These are phyloP conservation scores for Syzygium grande DNA, from an alignment of 345 rosid species.

Conservation along the genomic window DNA sequence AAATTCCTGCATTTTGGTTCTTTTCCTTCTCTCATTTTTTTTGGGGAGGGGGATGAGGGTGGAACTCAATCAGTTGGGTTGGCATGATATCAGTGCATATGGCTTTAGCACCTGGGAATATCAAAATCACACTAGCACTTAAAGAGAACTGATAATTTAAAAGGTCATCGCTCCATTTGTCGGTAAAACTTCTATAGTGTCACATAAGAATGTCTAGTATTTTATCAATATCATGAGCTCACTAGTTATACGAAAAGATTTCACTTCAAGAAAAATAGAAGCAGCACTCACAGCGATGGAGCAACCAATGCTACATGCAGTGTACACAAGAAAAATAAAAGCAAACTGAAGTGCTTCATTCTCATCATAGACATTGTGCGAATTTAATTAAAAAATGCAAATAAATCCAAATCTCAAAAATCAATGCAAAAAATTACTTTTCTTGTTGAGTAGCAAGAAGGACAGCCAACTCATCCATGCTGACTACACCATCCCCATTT, in stretches of 20 bases:
- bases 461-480: constrained; percentile 88
- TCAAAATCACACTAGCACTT: neutral
- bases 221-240: neutral
- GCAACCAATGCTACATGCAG: neutral
- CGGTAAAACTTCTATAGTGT: neutral
- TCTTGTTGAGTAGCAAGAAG: constrained; percentile 87
- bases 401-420: neutral
- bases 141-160: neutral
- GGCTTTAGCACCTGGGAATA: neutral
- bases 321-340: neutral
- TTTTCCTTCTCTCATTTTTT: neutral
- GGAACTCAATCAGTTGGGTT: neutral
- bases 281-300: neutral
- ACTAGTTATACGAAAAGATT: neutral
- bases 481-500: constrained; percentile 83
- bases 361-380: neutral
- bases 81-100: neutral
- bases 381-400: neutral
- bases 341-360: neutral
- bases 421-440: constrained; percentile 38
- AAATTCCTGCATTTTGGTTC: neutral
- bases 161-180: neutral
- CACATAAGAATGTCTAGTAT: neutral
- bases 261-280: neutral
- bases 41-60: neutral